Evolutionary conservation across 2,329 filamentous ascomycete species (phyloP).

Genomic region (Sclerotinia trifoliorum): DNA sequence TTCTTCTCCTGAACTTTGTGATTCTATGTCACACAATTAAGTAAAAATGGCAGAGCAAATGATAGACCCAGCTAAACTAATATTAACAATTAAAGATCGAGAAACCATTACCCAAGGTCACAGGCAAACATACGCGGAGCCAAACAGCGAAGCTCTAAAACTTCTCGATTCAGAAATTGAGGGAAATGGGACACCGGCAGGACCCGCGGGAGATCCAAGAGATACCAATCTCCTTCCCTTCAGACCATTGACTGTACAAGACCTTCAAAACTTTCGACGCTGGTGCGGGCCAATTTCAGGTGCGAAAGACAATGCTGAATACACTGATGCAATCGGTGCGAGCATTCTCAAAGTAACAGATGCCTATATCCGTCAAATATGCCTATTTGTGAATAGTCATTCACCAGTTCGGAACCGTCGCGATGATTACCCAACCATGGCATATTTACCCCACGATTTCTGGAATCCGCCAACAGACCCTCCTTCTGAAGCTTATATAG

Average conservation of each 20-base stretch:
- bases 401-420: background rate
- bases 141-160: background rate
- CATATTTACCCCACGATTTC: constrained; percentile 9
- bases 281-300: background rate
- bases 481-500: constrained; percentile 8
- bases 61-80: constrained; percentile 4
- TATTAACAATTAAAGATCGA: background rate
- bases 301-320: background rate
- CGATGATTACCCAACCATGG: constrained; percentile 8
- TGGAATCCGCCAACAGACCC: background rate
- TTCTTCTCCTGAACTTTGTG: rapidly evolving
- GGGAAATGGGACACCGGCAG: background rate
- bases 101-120: background rate
- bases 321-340: background rate
- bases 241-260: background rate
- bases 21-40: background rate
- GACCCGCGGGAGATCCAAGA: background rate
- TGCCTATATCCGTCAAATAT: constrained; percentile 10
- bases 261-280: background rate
- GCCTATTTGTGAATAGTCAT: constrained; percentile 8
- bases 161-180: background rate
- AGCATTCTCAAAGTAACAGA: constrained; percentile 6
- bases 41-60: constrained; percentile 1
- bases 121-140: background rate
- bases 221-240: constrained; percentile 13